Conservation (phyloP, 2,329 filamentous ascomycete species). For the Phoma herbarum region DNA sequence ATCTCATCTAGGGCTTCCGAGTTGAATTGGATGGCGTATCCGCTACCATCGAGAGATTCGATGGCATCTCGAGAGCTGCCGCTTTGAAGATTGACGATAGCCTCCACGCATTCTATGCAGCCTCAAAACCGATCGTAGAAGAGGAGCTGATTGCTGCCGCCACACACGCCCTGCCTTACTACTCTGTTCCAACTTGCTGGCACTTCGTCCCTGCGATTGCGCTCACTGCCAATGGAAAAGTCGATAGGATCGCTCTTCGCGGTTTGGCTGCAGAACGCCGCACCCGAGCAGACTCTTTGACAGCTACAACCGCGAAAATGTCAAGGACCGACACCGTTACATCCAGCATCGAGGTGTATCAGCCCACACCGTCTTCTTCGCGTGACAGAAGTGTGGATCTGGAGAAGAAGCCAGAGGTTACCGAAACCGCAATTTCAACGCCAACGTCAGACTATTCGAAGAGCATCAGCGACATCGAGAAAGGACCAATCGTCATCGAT, state of each 20-base stretch:
- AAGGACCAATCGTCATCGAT: not conserved
- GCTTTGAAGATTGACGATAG: constrained; percentile 58
- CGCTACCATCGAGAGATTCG: constrained; percentile 31
- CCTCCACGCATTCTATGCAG: constrained; percentile 64
- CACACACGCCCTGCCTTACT: constrained; percentile 61
- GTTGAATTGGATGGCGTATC: constrained; percentile 68
- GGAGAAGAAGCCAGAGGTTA: not conserved
- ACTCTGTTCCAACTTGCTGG: constrained; percentile 62
- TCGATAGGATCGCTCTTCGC: constrained; percentile 60
- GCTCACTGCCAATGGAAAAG: constrained; percentile 65
- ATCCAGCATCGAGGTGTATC: not conserved
- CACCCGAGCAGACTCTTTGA: constrained; percentile 14
- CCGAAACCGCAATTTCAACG: constrained; percentile 1
- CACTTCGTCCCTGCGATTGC: constrained; percentile 58
- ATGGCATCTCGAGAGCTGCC: constrained; percentile 58
- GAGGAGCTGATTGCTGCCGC: constrained; percentile 53
- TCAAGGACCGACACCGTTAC: constrained; percentile 1
- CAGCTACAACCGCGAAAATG: not conserved
- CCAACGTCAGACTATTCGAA: constrained; percentile 6
- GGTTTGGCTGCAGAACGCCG: constrained; percentile 36
- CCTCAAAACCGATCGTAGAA: constrained; percentile 40
- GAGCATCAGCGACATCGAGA: constrained; percentile 6
- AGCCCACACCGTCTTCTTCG: not conserved
- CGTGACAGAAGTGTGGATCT: constrained; percentile 22
- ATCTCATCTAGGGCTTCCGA: constrained; percentile 61